Evolutionary conservation across 331 rosid species (phyloP).

Genomic region (Cydonia oblonga): DNA sequence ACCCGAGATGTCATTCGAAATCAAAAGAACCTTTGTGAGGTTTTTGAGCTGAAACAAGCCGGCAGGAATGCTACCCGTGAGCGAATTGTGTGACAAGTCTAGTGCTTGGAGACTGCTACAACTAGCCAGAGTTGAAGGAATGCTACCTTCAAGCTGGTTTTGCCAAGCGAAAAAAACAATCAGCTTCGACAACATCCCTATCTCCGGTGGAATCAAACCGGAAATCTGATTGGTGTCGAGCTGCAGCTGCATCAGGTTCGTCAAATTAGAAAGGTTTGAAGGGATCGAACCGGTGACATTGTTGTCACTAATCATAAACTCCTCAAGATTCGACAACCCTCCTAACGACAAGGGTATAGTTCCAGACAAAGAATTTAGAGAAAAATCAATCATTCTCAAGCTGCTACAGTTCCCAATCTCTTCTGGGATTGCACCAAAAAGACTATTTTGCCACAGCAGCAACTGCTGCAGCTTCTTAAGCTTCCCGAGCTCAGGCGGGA

Average conservation of each 20-base stretch:
- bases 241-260: conserved; percentile 61
- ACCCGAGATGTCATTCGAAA: conserved; percentile 85
- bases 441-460: conserved; percentile 74
- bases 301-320: conserved; percentile 85
- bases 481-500: conserved; percentile 71
- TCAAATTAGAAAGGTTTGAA: conserved; percentile 51
- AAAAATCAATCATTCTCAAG: conserved; percentile 69
- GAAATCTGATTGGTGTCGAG: conserved; percentile 87
- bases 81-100: conserved; percentile 71
- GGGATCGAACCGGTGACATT: conserved; percentile 86
- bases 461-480: conserved; percentile 61
- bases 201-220: conserved; percentile 74
- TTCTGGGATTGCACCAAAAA: conserved; percentile 67
- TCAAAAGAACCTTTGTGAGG: conserved; percentile 70
- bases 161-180: conserved; percentile 78
- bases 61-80: conserved; percentile 68
- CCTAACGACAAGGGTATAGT: conserved; percentile 63
- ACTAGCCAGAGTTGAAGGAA: conserved; percentile 54
- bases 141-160: conserved; percentile 92
- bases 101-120: conserved; percentile 57
- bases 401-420: conserved; percentile 75
- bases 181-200: conserved; percentile 55
- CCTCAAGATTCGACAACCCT: conserved; percentile 45
- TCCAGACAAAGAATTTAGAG: conserved; percentile 77
- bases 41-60: conserved; percentile 70